Evolutionary conservation across 176 grass and related monocot genomes (phyloP).

Genomic region (Avena sativa): DNA sequence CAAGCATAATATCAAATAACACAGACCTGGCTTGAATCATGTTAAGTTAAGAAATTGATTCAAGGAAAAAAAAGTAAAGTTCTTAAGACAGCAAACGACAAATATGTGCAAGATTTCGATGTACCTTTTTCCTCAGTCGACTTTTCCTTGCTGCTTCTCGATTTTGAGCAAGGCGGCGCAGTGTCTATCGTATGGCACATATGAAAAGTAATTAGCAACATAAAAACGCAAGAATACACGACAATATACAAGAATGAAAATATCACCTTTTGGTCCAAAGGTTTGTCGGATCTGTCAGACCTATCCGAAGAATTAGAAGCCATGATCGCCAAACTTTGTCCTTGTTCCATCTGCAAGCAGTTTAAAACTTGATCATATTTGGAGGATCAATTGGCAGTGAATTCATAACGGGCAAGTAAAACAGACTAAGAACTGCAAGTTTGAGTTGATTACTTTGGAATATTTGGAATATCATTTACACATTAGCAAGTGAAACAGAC

Average conservation of each 20-base stretch:
- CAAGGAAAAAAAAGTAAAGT: not conserved
- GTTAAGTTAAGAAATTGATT: not conserved
- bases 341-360: constrained; percentile 55
- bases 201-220: constrained; percentile 24
- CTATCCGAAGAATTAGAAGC: constrained; percentile 76
- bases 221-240: not conserved
- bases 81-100: not conserved
- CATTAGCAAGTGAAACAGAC: constrained; percentile 16
- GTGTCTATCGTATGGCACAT: constrained; percentile 36
- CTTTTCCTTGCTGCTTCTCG: constrained; percentile 81
- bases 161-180: constrained; percentile 77
- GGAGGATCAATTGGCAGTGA: not conserved
- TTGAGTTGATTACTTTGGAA: not conserved
- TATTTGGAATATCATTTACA: not conserved
- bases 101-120: not conserved
- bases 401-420: not conserved
- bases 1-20: constrained; percentile 7
- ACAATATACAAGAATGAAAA: not conserved
- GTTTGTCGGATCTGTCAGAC: constrained; percentile 66
- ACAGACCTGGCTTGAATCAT: constrained; percentile 4
- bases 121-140: constrained; percentile 75
- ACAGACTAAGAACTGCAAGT: not conserved
- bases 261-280: constrained; percentile 75
- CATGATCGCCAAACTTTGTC: constrained; percentile 38
- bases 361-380: not conserved